phyloP scores from a whole-genome alignment of 2,329 filamentous ascomycete species.

The Aspergillus flavus region DNA sequence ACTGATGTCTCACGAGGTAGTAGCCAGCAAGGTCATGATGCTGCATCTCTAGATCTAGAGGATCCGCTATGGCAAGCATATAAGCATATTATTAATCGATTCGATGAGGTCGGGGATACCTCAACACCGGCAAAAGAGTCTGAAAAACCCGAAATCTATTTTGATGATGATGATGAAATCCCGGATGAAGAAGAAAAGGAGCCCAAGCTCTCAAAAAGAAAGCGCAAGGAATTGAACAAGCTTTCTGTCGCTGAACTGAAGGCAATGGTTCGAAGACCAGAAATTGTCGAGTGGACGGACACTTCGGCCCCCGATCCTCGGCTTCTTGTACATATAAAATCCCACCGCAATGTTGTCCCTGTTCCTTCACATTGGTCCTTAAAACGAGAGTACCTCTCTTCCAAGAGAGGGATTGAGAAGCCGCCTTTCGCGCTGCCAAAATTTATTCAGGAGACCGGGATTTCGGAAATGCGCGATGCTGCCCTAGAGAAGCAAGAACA shows the following conservation, averaged over 20 bases:
- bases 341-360: conserved; percentile 90
- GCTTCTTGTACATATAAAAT: conserved; percentile 90
- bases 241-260: conserved; percentile 95
- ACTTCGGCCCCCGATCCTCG: conserved; percentile 86
- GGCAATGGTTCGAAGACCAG: conserved; percentile 84
- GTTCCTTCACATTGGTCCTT: conserved; percentile 93
- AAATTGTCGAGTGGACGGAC: conserved; percentile 97
- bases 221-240: conserved; percentile 87
- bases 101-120: conserved; percentile 67
- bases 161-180: conserved; percentile 81
- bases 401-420: conserved; percentile 96
- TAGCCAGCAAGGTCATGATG: conserved; percentile 51
- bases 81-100: conserved; percentile 79
- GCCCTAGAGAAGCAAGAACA: conserved; percentile 94
- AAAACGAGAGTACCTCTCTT: conserved; percentile 95
- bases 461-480: conserved; percentile 96
- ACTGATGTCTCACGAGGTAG: conserved; percentile 12
- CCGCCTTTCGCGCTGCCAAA: conserved; percentile 88
- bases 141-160: conserved; percentile 84
- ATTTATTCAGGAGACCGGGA: conserved; percentile 97
- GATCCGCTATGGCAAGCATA: conserved; percentile 83
- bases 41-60: conserved; percentile 59
- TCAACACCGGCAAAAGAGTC: conserved; percentile 65
- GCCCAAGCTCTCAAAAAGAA: conserved; percentile 87
- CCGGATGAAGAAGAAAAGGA: conserved; percentile 71